A percentile compares a stretch with the other conserved stretches of the same genome.
These are phyloP conservation scores for Plasmodium gallinaceum DNA, from an alignment of 169 alveolate genomes.

Conservation along the genomic window DNA sequence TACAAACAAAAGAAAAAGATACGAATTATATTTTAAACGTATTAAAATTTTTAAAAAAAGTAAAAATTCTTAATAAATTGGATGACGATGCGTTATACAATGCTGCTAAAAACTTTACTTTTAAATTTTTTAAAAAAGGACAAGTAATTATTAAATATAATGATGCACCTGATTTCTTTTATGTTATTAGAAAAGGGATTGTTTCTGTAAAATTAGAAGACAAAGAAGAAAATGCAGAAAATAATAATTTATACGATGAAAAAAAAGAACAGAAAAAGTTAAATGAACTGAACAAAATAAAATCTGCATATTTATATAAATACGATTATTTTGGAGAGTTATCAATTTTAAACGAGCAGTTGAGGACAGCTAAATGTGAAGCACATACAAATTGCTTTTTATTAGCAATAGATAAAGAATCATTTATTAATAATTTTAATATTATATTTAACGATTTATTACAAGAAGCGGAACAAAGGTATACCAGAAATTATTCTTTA, in stretches of 20 bases:
- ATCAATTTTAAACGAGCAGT: conserved; percentile 69
- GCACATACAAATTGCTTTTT: conserved; percentile 76
- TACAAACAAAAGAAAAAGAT: conserved; percentile 22
- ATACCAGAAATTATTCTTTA: conserved; percentile 56
- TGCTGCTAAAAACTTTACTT: conserved; percentile 37
- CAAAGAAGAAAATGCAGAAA: not conserved
- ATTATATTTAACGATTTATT: conserved; percentile 61
- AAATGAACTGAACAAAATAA: not conserved
- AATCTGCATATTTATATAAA: conserved; percentile 44
- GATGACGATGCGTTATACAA: conserved; percentile 42
- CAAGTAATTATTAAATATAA: conserved; percentile 39
- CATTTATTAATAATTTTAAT: conserved; percentile 42
- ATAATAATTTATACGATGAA: not conserved
- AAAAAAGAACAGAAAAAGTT: not conserved
- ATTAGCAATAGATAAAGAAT: conserved; percentile 65
- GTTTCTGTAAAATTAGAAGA: conserved; percentile 49
- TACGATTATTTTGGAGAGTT: conserved; percentile 75
- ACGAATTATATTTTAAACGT: conserved; percentile 34
- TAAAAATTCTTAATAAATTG: conserved; percentile 46
- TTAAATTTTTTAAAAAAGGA: conserved; percentile 73
- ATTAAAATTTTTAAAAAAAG: conserved; percentile 54
- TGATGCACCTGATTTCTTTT: conserved; percentile 63
- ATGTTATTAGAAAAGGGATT: conserved; percentile 64
- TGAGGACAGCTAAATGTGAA: conserved; percentile 73
- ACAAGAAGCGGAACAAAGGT: conserved; percentile 69